Evolutionary conservation across 2,329 filamentous ascomycete genomes (phyloP), one percentile per base, ranked within the genome.

Genomic region (Colletotrichum somersetense): DNA sequence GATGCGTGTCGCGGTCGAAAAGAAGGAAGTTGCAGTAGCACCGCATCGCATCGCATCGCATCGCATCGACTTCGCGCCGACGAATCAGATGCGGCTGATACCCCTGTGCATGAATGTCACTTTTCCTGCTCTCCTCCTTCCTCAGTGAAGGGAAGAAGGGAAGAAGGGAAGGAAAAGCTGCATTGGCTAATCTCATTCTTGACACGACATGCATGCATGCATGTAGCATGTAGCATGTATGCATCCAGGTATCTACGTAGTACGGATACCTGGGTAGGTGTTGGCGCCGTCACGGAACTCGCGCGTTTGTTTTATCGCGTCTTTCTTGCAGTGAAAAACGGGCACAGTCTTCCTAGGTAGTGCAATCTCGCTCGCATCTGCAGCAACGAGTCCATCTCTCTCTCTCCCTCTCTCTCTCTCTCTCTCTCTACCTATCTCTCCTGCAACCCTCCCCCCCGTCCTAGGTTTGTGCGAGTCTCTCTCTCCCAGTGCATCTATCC

Each of bases 21-120:
- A n/a, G 67, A 66, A 56, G 40, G 66, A 67, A 61, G 66, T 18
- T 72, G 66, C 66, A 72, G 66, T 70, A 64, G 61, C 66, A 64
- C 40, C 16, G 52, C n/a, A 30, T 4, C 30, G 30, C 30, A 26
- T 26, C 26, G 26, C 26, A 26, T 30, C 30, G 30, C 30, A 30
- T 30, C 30, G 30, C 30, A 30, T 30, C 30, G 30, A 30, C 23
- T 26, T 61, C 59, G 38, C 33, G 66, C 33, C 55, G 20, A 26
- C 70, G 38, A 72, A 72, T 72, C 30, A 69, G 33, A 6, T 40
- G 30, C 48, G 7, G 18, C 38, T 61, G 20, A 20, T 12, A 44
- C 18, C n/a, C 66, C 46, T 23, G 64, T 20, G 70, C 70, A 70
- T 69, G 55, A 72, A 65, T 53, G 38, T 61, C 33, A 42, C 42